Evolutionary conservation across 2,329 filamentous ascomycete genomes (phyloP).

Genomic region (Claviceps citrina): DNA sequence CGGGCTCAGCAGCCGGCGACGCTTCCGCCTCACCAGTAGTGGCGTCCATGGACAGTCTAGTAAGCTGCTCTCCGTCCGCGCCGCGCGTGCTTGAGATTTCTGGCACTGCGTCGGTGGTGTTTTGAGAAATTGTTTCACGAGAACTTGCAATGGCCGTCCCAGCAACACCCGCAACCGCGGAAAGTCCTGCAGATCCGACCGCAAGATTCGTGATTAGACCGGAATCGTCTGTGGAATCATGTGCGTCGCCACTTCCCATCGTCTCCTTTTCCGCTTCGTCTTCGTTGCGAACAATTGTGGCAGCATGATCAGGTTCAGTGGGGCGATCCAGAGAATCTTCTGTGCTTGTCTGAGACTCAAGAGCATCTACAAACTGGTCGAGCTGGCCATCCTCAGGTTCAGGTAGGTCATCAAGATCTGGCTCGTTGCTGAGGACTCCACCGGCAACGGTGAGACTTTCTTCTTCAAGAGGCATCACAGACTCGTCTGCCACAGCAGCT

Average conservation of each 20-base stretch:
- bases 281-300: background rate
- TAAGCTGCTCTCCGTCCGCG: background rate
- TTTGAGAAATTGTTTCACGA: background rate
- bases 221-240: background rate
- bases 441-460: background rate
- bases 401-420: background rate
- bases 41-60: background rate
- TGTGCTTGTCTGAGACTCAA: background rate
- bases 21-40: background rate
- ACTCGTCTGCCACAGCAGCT: background rate
- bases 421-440: background rate
- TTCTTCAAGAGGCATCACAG: background rate
- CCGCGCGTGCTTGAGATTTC: background rate
- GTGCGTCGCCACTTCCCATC: background rate
- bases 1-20: background rate
- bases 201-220: background rate
- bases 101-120: background rate
- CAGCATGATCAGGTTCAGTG: background rate
- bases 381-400: background rate
- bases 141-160: background rate
- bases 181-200: background rate
- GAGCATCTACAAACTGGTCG: background rate
- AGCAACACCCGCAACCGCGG: background rate
- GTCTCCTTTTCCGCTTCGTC: background rate
- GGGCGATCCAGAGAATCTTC: background rate